phyloP scores from a whole-genome alignment of 2,329 filamentous ascomycete genomes.

The Fusarium begoniae region DNA sequence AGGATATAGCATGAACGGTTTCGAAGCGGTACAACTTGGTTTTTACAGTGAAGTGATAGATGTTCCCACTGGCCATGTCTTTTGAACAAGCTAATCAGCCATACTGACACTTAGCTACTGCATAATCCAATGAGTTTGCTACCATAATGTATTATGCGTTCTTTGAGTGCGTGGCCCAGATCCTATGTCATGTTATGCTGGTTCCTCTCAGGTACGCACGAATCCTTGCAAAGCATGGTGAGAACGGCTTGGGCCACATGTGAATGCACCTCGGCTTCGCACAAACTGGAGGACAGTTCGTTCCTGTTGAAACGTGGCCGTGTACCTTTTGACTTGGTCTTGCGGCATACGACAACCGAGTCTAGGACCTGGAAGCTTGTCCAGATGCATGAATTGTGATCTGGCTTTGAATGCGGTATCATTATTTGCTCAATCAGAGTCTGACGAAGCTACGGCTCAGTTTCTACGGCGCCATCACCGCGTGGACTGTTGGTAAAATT shows the following conservation, averaged over 20 bases:
- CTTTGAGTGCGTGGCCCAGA: neutral
- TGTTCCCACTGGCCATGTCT: neutral
- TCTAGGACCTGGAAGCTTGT: neutral
- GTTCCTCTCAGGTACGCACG: neutral
- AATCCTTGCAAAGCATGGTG: neutral
- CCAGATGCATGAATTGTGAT: neutral
- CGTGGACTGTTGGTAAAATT: slow-evolving; percentile 32
- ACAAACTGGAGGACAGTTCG: neutral
- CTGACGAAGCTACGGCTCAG: neutral
- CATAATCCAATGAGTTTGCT: neutral
- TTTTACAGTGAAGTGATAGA: neutral
- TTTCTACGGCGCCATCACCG: neutral
- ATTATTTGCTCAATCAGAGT: neutral
- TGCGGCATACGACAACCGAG: neutral
- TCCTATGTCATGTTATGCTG: neutral
- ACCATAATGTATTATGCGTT: neutral
- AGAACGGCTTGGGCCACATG: neutral
- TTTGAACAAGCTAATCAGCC: neutral
- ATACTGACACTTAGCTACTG: neutral
- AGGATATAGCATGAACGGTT: neutral
- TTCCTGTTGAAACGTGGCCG: neutral
- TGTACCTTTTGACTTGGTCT: neutral
- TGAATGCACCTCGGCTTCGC: neutral
- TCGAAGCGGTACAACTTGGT: neutral
- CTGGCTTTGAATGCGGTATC: neutral